Evolutionary conservation across 345 rosid species (phyloP).

Genomic region (Gossypium stocksii): DNA sequence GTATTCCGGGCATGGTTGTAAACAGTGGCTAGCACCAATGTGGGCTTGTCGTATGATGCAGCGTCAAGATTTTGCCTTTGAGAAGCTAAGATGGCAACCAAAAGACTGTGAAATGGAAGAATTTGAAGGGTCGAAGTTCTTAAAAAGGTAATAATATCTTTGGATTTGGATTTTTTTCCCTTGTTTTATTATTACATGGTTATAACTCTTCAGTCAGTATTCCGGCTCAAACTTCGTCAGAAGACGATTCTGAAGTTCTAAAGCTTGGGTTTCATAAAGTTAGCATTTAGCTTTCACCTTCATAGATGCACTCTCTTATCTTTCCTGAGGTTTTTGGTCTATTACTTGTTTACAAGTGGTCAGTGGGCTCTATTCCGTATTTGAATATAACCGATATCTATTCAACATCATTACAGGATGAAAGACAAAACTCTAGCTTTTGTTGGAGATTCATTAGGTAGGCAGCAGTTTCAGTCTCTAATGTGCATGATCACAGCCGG

Average conservation of each 20-base stretch:
- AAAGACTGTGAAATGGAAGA: constrained; percentile 74
- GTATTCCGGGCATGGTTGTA: constrained; percentile 79
- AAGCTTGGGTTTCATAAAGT: neutral
- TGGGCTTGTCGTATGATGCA: constrained; percentile 96
- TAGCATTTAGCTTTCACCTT: neutral
- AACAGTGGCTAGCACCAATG: constrained; percentile 87
- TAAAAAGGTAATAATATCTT: constrained; percentile 51
- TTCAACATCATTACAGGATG: constrained; percentile 47
- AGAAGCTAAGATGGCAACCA: constrained; percentile 79
- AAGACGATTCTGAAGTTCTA: neutral
- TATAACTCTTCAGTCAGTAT: neutral
- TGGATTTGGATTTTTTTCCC: neutral
- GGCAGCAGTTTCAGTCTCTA: constrained; percentile 82
- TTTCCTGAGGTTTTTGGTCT: constrained; percentile 5
- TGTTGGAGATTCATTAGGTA: constrained; percentile 85
- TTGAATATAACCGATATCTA: neutral
- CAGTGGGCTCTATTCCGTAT: neutral
- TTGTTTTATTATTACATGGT: constrained; percentile 1
- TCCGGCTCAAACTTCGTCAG: neutral
- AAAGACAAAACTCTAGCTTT: constrained; percentile 66
- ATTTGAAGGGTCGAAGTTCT: constrained; percentile 68
- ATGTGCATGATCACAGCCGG: constrained; percentile 85
- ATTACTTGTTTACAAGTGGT: neutral
- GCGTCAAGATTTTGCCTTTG: constrained; percentile 78
- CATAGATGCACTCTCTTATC: neutral